phyloP scores from a whole-genome alignment of 208 protist genomes.

The Entamoeba nuttalli region DNA sequence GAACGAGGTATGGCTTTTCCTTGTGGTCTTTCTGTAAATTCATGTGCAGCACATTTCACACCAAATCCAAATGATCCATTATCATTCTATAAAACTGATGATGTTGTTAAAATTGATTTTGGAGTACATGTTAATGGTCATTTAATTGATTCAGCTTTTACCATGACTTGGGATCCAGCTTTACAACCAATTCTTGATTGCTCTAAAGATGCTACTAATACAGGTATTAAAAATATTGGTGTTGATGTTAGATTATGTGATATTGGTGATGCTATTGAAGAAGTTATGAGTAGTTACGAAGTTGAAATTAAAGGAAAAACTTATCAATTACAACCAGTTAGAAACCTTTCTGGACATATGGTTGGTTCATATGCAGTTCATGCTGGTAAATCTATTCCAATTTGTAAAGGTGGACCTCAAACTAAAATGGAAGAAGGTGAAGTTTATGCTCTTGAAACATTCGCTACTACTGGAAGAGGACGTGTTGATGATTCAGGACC shows the following conservation, averaged over 20 bases:
- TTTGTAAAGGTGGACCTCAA: slow-evolving; percentile 60
- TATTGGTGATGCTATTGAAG: slow-evolving; percentile 28
- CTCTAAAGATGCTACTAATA: slow-evolving; percentile 85
- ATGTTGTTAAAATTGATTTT: slow-evolving; percentile 89
- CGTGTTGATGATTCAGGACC: slow-evolving; percentile 18
- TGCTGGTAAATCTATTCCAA: slow-evolving; percentile 93
- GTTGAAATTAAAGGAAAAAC: slow-evolving; percentile 41
- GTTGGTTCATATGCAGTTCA: slow-evolving; percentile 58
- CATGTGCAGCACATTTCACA: slow-evolving; percentile 87
- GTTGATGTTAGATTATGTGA: slow-evolving; percentile 26
- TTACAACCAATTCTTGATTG: slow-evolving; percentile 81
- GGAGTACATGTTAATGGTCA: slow-evolving; percentile 82
- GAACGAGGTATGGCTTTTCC: slow-evolving; percentile 28
- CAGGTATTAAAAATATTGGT: slow-evolving; percentile 62
- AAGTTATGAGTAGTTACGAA: slow-evolving; percentile 50
- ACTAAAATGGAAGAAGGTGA: slow-evolving; percentile 62
- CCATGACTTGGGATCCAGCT: slow-evolving; percentile 77
- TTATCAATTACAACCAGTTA: slow-evolving; percentile 71
- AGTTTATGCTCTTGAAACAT: slow-evolving; percentile 98
- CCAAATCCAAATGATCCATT: slow-evolving; percentile 81
- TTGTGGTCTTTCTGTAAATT: slow-evolving; percentile 70
- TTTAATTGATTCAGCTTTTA: slow-evolving; percentile 91
- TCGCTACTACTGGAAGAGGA: slow-evolving; percentile 80
- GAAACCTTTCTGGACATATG: slow-evolving; percentile 93
- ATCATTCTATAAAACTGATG: slow-evolving; percentile 64